Conservation (phyloP, 768 basidiomycete genomes). For the Crepidotus variabilis region DNA sequence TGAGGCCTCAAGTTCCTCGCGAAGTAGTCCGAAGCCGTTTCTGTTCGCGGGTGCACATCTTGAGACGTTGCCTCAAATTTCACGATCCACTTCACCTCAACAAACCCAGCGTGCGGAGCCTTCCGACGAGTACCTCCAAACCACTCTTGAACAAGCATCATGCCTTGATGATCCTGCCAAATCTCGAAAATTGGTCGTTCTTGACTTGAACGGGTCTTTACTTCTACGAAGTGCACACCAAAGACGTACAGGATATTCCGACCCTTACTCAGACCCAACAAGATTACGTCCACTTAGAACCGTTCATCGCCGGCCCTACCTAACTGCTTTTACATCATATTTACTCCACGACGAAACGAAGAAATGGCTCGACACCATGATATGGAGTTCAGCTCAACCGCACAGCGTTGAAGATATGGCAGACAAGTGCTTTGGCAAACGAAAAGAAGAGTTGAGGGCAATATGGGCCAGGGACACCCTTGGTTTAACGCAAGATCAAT, state of each 20-base stretch:
- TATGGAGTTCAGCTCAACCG: conserved; percentile 87
- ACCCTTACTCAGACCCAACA: conserved; percentile 21
- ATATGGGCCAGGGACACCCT: conserved; percentile 82
- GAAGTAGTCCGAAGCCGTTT: background rate
- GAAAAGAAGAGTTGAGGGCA: conserved; percentile 42
- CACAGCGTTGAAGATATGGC: conserved; percentile 79
- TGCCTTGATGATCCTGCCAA: conserved; percentile 19
- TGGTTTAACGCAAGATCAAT: conserved; percentile 57
- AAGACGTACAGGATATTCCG: conserved; percentile 6
- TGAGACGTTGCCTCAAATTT: background rate
- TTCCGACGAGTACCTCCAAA: conserved; percentile 27
- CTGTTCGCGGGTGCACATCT: background rate
- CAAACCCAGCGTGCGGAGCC: conserved; percentile 16
- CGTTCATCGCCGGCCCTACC: conserved; percentile 62
- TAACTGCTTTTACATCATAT: conserved; percentile 57
- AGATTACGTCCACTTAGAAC: conserved; percentile 27
- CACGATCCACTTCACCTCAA: background rate
- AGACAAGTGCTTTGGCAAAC: conserved; percentile 47
- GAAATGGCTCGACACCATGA: conserved; percentile 77
- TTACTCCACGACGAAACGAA: conserved; percentile 58
- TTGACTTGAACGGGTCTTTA: conserved; percentile 77
- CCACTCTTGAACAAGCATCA: conserved; percentile 25
- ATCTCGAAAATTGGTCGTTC: conserved; percentile 61
- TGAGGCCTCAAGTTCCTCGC: background rate
- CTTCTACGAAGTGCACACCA: conserved; percentile 51